These are phyloP conservation scores for Asparagopsis taxiformis DNA, from an alignment of 31 red algal species.

Conservation along the genomic window DNA sequence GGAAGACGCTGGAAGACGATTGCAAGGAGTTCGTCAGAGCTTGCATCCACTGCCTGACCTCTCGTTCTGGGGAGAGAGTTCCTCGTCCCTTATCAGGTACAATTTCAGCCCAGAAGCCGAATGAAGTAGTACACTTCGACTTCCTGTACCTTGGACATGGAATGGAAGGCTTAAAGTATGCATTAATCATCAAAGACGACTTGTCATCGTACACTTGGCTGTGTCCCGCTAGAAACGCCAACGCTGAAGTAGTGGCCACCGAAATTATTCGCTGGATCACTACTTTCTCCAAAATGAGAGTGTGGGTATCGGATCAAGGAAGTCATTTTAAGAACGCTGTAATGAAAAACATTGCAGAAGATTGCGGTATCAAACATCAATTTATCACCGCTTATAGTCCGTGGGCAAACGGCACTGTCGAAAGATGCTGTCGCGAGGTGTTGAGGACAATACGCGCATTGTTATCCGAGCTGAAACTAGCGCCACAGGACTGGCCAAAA, in stretches of 20 bases:
- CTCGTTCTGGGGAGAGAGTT: no score
- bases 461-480: no score
- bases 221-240: neutral
- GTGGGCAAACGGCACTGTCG: neutral
- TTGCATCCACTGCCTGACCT: constrained; percentile 39
- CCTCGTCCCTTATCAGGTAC: no score
- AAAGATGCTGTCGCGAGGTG: no score
- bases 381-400: constrained; percentile 3
- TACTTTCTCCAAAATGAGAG: neutral
- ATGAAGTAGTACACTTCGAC: no score
- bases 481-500: no score
- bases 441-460: no score
- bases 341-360: neutral
- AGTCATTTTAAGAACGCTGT: constrained; percentile 3
- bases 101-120: no score
- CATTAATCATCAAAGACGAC: neutral
- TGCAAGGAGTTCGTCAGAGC: constrained; percentile 8
- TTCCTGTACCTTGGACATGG: no score
- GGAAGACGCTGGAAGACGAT: constrained; percentile 26
- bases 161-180: no score
- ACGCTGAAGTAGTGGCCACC: no score
- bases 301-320: neutral
- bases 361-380: neutral
- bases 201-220: neutral
- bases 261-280: no score